Base-by-base conservation (phyloP, 2,329 filamentous ascomycete species). In the Trichoderma cornu-damae region DNA sequence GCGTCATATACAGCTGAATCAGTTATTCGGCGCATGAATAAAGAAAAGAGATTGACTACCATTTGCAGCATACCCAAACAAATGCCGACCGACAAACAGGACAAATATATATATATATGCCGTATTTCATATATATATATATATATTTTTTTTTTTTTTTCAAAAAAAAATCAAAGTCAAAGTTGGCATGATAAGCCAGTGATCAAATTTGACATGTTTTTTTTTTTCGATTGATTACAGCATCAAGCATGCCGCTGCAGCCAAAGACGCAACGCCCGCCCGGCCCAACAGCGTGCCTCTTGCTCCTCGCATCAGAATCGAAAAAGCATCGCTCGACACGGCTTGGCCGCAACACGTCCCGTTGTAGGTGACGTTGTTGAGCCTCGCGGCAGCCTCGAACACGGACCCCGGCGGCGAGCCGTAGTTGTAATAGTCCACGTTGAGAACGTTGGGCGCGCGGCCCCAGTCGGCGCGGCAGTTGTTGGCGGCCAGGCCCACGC, bases 371-470 rank as follows among this genome's bases (percentile, higher is more conserved):
- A 92, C 87, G 59, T 86, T 85, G 70, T 92, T 93, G 59, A 83
- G 79, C 55, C 77, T 69, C 0, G 87, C 86, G 1, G 86, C 86
- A 6, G 87, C 86, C 66, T 86, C 79, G 66, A 95, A 95, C 8
- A 94, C 89, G 3, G 87, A 88, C 2, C 90, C 90, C 3, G 74
- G 78, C 30, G 70, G 80, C 34, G 73, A 77, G 28, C 88, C 88
- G 60, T 78, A 77, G 69, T 94, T 90, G 73, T 94, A 95, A 71
- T 90, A 94, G 69, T 95, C 90, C 24, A 94, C 89, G 54, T 94
- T 85, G 49, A 95, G 76, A 66, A 91, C 85, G 66, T 87, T 93
- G 2, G 90, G 90, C 0, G 88, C 78, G 7, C 82, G 80, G 18
- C 78, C 78, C 88, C 88, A 94, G 47, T 75, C 69, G 1, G 65